Evolutionary conservation across 2,329 filamentous ascomycete species (phyloP), one percentile per base, ranked within the genome.

Genomic region (Aspergillus sp.): DNA sequence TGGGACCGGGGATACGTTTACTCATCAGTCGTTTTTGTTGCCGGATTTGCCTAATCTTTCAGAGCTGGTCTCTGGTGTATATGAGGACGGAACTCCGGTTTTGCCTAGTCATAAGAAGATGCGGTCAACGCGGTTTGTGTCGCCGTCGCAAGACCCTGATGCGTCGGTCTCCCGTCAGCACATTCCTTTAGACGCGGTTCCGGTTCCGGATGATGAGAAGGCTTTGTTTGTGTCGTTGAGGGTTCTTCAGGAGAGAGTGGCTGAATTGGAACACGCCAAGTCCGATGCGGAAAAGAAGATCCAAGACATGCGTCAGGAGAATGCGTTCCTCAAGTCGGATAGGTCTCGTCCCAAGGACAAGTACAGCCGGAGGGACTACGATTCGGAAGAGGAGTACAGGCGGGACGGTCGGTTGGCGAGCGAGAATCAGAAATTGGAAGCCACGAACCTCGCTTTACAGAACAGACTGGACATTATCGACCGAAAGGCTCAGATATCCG

Each of bases 161-260:
- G 62, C 67, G 22, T 65, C 63, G 12, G 49, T 66, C 27, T 58
- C 61, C 17, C 63, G 60, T 10, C 60, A 65, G 33, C 71, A 82
- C 56, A 61, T 71, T 10, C 71, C 74, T 0, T 64, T 84, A 17
- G 74, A 81, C 33, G 71, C 74, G 10, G 69, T 83, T 9, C 73
- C 78, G 0, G 72, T 83, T 41, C 81, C 81, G 0, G 73, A 78
- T 10, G 80, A 84, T 43, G 82, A 84, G 53, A 82, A 84, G 61
- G 77, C 76, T 2, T 75, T 85, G 43, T 82, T 81, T 57, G 72
- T 78, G n/a, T 80, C 79, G 9, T 67, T 84, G 13, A 74, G 81
- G 45, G 65, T 80, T 15, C 64, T 83, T 9, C 75, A 82, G 53
- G 79, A 81, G 38, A 80, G 78, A 57, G 73, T 83, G 37, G 67